Base-by-base conservation (phyloP, 2,329 filamentous ascomycete genomes). In the Trichoderma koningii region DNA sequence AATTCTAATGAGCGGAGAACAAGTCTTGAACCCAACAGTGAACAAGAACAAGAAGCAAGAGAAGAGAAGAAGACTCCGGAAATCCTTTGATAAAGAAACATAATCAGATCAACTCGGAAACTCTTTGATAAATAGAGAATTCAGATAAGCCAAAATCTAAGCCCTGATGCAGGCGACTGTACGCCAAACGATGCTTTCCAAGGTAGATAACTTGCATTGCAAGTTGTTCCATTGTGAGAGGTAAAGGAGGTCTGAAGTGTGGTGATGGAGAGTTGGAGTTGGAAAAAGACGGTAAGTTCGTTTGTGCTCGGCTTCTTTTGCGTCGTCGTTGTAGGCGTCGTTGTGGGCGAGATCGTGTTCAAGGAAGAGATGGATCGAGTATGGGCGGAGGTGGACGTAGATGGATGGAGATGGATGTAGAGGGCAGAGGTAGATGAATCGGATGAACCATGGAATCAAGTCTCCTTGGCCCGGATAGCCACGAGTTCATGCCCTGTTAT, bases 151-250 rank as follows among this genome's bases (percentile, higher is more conserved):
- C 42, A 34, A 62, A 47, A 15, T 63, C 60, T 63, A 65, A 53
- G 63, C 41, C 50, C 50, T 21, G 19, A 52, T 47, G 41, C 28
- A 42, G 26, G 59, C 52, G 50, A 47, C 55, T 50, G 28, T 44
- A 51, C 55, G 63, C 63, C 63, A 65, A 61, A 44, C 34, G 44
- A 65, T 64, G 62, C 62, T 59, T 44, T 53, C 50, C 48, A 26
- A 21, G 23, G 15, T 26, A 28, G 28, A 7, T 14, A 38, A 12
- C 10, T 38, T 14, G 34, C 34, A 3, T 14, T 5, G 30, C 30
- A 12, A 34, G 10, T 34, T 9, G 52, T 45, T 19, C 55, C 28
- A n/a, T 53, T 9, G 51, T 21, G 57, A 34, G 45, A 19, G 34
- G 10, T 42, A 21, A 52, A 44, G 9, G 44, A 51, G 12, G 47